These are phyloP conservation scores for Aspergillus felis DNA, from an alignment of 2,329 filamentous ascomycete species.

Conservation along the genomic window DNA sequence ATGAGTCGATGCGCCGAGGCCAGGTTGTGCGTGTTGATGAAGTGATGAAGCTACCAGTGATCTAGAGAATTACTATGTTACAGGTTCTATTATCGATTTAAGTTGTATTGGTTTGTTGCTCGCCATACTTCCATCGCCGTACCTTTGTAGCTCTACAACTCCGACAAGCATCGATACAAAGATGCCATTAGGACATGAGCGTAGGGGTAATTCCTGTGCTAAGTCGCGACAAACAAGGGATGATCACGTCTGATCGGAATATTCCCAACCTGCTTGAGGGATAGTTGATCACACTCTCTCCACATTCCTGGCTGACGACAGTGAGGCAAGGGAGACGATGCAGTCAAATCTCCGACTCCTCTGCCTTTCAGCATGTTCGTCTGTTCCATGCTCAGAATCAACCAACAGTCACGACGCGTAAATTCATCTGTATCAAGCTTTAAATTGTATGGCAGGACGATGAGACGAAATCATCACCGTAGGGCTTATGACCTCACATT, in stretches of 20 bases:
- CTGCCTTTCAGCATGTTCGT: neutral
- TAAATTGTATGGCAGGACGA: neutral
- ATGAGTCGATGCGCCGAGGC: slow-evolving; percentile 55
- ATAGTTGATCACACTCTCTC: neutral
- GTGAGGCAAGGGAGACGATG: neutral
- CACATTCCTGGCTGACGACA: neutral
- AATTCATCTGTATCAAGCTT: neutral
- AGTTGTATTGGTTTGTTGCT: neutral
- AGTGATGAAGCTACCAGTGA: slow-evolving; percentile 8
- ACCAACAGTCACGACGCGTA: neutral
- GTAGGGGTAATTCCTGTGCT: neutral
- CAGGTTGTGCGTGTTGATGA: slow-evolving; percentile 56
- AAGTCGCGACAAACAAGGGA: neutral
- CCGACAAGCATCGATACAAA: neutral
- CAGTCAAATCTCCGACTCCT: neutral
- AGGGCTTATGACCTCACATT: neutral
- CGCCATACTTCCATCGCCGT: neutral
- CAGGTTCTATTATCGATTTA: neutral
- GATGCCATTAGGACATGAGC: neutral
- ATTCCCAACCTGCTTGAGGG: neutral
- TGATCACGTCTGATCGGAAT: neutral
- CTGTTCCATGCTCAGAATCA: neutral
- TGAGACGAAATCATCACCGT: neutral
- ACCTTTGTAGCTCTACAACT: too few relatives aligned
- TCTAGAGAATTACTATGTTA: neutral